phyloP scores from a whole-genome alignment of 176 grass and related monocot genomes.

The Tillandsia leiboldiana region DNA sequence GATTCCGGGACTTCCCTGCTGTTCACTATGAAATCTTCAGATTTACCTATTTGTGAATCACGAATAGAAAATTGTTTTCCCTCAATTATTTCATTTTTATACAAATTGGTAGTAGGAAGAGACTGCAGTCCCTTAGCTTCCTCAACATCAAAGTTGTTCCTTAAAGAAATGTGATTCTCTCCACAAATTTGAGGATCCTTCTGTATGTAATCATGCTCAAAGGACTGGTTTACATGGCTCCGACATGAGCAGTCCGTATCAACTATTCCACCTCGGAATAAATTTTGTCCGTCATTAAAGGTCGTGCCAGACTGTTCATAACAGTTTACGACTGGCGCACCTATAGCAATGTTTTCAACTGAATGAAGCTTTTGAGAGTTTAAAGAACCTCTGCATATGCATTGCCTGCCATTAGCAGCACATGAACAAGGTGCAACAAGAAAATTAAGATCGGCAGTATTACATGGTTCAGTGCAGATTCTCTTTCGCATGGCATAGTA shows the following conservation, averaged over 20 bases:
- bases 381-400: conserved; percentile 26
- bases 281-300: conserved; percentile 26
- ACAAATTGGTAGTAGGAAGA: conserved; percentile 28
- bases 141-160: conserved; percentile 29
- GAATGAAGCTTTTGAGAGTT: conserved; percentile 24
- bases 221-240: conserved; percentile 34
- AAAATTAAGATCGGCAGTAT: conserved; percentile 35
- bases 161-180: conserved; percentile 32
- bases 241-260: conserved; percentile 25
- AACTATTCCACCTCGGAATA: conserved; percentile 23
- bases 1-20: conserved; percentile 22
- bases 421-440: conserved; percentile 34
- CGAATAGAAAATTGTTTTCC: conserved; percentile 23
- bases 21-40: conserved; percentile 17
- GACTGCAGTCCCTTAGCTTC: conserved; percentile 36
- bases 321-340: conserved; percentile 17
- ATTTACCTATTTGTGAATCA: conserved; percentile 27
- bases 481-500: conserved; percentile 58
- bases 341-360: conserved; percentile 35
- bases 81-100: conserved; percentile 30
- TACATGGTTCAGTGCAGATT: conserved; percentile 34
- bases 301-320: conserved; percentile 26
- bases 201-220: conserved; percentile 27
- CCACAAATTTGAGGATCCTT: conserved; percentile 28
- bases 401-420: conserved; percentile 17